phyloP scores from a whole-genome alignment of 2,329 filamentous ascomycete species.

The Cladophialophora exuberans region DNA sequence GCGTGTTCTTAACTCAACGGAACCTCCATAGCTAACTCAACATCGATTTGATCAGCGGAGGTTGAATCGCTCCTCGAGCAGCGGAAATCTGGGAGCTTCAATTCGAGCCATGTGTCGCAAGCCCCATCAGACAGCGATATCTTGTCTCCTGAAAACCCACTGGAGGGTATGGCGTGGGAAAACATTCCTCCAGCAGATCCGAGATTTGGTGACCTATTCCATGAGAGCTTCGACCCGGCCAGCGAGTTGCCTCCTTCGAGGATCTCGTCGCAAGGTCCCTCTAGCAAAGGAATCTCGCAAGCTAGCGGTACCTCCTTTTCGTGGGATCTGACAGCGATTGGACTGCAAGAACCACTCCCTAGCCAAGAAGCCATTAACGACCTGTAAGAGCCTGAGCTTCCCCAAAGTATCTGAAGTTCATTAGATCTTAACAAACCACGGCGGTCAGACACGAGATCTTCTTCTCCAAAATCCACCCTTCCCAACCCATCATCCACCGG shows the following conservation, averaged over 20 bases:
- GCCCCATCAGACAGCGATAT: background rate
- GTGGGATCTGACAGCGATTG: constrained; percentile 7
- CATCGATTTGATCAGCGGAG: constrained; percentile 1
- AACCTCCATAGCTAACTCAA: background rate
- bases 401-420: no score
- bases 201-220: no score
- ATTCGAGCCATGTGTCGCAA: background rate
- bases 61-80: constrained; percentile 6
- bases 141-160: background rate
- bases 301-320: no score
- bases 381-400: background rate
- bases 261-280: no score
- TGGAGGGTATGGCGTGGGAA: background rate
- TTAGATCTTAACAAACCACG: background rate
- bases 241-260: no score
- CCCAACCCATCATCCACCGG: constrained; percentile 3
- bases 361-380: constrained; percentile 13
- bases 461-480: constrained; percentile 1
- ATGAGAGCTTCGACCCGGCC: no score
- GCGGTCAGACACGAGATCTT: constrained; percentile 1
- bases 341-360: constrained; percentile 10
- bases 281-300: no score
- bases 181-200: background rate
- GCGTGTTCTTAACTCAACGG: no score
- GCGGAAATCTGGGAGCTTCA: background rate